These are phyloP conservation scores for Termitomyces sp. DNA, from an alignment of 768 basidiomycete genomes.

Conservation along the genomic window DNA sequence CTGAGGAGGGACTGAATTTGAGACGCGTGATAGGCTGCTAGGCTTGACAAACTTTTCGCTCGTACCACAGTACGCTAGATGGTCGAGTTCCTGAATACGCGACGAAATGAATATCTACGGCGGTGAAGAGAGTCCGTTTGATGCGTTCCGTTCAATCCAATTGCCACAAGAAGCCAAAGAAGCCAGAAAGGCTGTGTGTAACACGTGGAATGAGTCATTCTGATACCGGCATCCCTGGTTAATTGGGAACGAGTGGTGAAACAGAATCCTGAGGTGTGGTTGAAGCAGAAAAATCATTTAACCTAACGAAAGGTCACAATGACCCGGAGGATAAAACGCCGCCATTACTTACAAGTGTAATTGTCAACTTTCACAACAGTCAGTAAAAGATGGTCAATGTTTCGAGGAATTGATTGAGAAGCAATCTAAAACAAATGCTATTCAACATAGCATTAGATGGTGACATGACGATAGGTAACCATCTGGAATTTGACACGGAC, in stretches of 20 bases:
- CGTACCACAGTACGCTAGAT: not conserved
- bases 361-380: no score
- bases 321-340: not conserved
- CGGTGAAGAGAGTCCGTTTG: not conserved
- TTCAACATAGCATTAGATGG: not conserved
- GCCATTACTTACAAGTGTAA: not conserved
- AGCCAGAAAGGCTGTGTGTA: not conserved
- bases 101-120: not conserved
- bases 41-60: no score
- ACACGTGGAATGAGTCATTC: not conserved
- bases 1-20: not conserved
- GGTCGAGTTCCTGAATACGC: not conserved
- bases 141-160: not conserved
- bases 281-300: not conserved
- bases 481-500: slow-evolving; percentile 38
- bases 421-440: not conserved
- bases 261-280: not conserved
- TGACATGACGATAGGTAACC: slow-evolving; percentile 39
- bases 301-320: not conserved
- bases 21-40: not conserved
- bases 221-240: not conserved
- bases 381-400: no score
- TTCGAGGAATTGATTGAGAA: not conserved
- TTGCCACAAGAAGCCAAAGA: not conserved
- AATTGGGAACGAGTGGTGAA: not conserved